Percentiles rank a stretch among this genome's conserved stretches.
Conservation (phyloP, 78 protist genomes). For the Trichosphaerium sp. region DNA sequence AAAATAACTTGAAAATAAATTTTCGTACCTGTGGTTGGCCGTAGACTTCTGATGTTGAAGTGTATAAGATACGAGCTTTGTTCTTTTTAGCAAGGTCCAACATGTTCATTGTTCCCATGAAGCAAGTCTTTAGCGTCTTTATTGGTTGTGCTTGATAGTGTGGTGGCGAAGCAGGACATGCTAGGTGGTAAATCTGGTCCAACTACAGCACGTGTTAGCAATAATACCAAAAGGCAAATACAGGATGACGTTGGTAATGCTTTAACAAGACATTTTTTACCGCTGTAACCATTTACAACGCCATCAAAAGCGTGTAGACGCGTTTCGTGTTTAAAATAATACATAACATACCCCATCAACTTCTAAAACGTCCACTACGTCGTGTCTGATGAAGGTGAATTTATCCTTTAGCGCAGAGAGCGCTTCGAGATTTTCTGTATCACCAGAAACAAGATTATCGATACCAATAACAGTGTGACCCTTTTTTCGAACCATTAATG, state of each 20-base stretch:
- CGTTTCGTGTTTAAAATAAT: too few relatives aligned
- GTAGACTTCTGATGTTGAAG: slow-evolving; percentile 78
- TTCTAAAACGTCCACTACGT: background rate
- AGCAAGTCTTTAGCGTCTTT: slow-evolving; percentile 58
- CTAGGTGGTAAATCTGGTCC: slow-evolving; percentile 62
- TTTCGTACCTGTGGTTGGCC: slow-evolving; percentile 34
- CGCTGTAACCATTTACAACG: too few relatives aligned
- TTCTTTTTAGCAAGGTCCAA: slow-evolving; percentile 51
- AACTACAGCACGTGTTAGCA: too few relatives aligned
- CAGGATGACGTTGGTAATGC: too few relatives aligned
- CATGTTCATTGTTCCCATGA: slow-evolving; percentile 65
- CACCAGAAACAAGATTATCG: slow-evolving; percentile 43
- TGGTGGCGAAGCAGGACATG: slow-evolving; percentile 77
- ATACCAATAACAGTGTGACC: slow-evolving; percentile 55
- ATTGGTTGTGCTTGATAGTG: slow-evolving; percentile 59
- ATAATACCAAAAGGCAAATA: too few relatives aligned
- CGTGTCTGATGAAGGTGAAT: slow-evolving; percentile 2
- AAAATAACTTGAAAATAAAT: background rate
- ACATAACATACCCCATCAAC: too few relatives aligned
- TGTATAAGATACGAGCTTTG: slow-evolving; percentile 36
- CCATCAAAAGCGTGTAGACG: too few relatives aligned
- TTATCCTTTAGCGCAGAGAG: background rate
- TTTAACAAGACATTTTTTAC: too few relatives aligned
- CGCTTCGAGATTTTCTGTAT: slow-evolving; percentile 1
- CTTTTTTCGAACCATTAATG: too few relatives aligned